These are phyloP conservation scores for Pleurotus giganteus DNA, from an alignment of 768 basidiomycete genomes.

Conservation along the genomic window DNA sequence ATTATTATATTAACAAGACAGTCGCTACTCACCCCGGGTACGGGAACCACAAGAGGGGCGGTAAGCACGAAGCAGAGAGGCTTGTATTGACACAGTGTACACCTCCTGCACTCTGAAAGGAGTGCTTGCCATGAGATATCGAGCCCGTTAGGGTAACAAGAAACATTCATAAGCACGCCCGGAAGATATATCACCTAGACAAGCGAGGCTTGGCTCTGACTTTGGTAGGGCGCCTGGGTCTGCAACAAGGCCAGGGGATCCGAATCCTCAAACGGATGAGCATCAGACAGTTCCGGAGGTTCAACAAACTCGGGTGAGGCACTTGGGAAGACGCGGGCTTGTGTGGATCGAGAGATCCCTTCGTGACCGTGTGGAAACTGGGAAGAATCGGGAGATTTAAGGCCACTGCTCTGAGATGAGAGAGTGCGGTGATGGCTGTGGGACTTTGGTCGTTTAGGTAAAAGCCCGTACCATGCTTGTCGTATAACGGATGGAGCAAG, in stretches of 20 bases:
- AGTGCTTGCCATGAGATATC: too few species aligned
- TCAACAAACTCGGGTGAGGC: not conserved
- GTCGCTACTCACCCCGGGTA: not conserved
- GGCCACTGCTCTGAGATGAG: not conserved
- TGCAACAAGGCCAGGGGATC: conserved; percentile 4
- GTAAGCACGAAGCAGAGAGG: too few species aligned
- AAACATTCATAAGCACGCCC: too few species aligned
- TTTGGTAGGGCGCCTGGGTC: conserved; percentile 4
- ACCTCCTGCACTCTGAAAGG: too few species aligned
- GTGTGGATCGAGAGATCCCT: not conserved
- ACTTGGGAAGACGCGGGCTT: not conserved
- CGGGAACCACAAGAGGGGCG: not conserved
- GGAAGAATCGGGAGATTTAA: not conserved
- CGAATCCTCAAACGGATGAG: not conserved
- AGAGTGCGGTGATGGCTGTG: not conserved
- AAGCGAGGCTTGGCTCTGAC: not conserved
- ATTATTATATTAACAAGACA: not conserved
- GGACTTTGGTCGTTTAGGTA: not conserved
- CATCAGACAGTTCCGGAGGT: not conserved
- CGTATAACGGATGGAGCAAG: not conserved
- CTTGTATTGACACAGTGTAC: too few species aligned
- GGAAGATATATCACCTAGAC: too few species aligned
- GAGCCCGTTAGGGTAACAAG: too few species aligned
- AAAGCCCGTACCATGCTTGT: not conserved
- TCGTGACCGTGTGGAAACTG: not conserved